A percentile compares a stretch with the other conserved stretches of the same genome.
These are phyloP conservation scores for Groenewaldozyma salmanticensis DNA, from an alignment of 805 yeast genomes.

Conservation along the genomic window DNA sequence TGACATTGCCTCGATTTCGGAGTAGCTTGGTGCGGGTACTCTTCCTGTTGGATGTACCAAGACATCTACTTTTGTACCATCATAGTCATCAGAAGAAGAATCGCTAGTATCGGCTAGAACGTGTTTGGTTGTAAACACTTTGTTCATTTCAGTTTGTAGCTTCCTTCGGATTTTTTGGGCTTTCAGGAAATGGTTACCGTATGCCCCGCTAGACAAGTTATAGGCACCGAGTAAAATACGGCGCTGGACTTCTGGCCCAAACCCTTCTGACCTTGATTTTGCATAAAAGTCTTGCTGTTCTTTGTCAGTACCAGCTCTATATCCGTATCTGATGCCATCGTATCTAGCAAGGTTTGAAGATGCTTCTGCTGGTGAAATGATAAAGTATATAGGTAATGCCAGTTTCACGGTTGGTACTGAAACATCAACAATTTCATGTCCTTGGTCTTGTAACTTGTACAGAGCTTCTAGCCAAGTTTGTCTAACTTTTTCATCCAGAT, in stretches of 20 bases:
- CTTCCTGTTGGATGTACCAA: constrained; percentile 66
- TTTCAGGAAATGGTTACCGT: constrained; percentile 59
- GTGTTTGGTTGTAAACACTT: constrained; percentile 46
- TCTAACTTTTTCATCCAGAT: constrained; percentile 40
- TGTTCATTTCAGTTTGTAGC: constrained; percentile 57
- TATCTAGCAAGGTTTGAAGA: constrained; percentile 82
- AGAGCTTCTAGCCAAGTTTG: constrained; percentile 40
- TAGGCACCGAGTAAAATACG: constrained; percentile 82
- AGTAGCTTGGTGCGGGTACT: constrained; percentile 43
- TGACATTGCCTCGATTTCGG: constrained; percentile 32
- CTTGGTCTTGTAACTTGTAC: constrained; percentile 33
- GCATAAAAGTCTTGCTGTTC: constrained; percentile 30
- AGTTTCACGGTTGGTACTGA: constrained; percentile 60
- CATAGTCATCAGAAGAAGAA: constrained; percentile 17
- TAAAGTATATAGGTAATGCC: constrained; percentile 74
- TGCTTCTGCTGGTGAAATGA: constrained; percentile 88
- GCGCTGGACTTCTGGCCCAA: constrained; percentile 77
- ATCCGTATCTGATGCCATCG: constrained; percentile 86
- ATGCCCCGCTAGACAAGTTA: constrained; percentile 69
- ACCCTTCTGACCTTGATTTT: constrained; percentile 51
- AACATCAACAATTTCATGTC: constrained; percentile 50
- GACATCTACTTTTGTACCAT: constrained; percentile 44
- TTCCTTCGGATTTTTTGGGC: constrained; percentile 60
- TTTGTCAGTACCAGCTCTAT: constrained; percentile 28
- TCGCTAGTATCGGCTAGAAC: constrained; percentile 19